A percentile compares a stretch with the other conserved stretches of the same genome.
Evolutionary conservation across 2,329 filamentous ascomycete genomes (phyloP).

Genomic region (Cladosporium colombiae): DNA sequence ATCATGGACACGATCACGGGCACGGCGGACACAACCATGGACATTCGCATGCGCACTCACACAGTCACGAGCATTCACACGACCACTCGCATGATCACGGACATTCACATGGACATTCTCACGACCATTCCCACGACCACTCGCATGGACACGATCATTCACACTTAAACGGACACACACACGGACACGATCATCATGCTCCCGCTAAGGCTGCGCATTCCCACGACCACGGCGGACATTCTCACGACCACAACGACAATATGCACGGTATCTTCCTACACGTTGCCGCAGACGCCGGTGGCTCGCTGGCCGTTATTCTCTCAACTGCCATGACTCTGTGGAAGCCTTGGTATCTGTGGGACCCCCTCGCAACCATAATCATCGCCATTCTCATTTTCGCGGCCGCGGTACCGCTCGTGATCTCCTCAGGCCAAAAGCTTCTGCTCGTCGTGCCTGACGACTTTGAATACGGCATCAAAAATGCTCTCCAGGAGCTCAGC

Average conservation of each 20-base stretch:
- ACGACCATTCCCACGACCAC: constrained; percentile 27
- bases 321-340: constrained; percentile 86
- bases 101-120: constrained; percentile 34
- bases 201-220: constrained; percentile 22
- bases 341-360: constrained; percentile 89
- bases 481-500: constrained; percentile 79
- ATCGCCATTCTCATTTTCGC: constrained; percentile 91
- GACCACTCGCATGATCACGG: constrained; percentile 39
- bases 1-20: constrained; percentile 47
- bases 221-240: constrained; percentile 27
- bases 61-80: constrained; percentile 46
- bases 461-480: constrained; percentile 83
- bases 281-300: constrained; percentile 89
- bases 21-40: constrained; percentile 64
- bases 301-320: constrained; percentile 89
- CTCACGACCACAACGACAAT: constrained; percentile 77
- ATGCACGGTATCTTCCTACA: constrained; percentile 98
- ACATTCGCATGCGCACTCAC: constrained; percentile 40
- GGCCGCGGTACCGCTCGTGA: constrained; percentile 86
- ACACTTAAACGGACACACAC: constrained; percentile 38
- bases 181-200: constrained; percentile 25
- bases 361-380: constrained; percentile 88
- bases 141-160: constrained; percentile 33
- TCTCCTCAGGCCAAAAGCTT: constrained; percentile 77
- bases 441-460: constrained; percentile 82